Base-by-base conservation (phyloP, 495 filamentous ascomycete species). In the Friedmanniomyces simplex region DNA sequence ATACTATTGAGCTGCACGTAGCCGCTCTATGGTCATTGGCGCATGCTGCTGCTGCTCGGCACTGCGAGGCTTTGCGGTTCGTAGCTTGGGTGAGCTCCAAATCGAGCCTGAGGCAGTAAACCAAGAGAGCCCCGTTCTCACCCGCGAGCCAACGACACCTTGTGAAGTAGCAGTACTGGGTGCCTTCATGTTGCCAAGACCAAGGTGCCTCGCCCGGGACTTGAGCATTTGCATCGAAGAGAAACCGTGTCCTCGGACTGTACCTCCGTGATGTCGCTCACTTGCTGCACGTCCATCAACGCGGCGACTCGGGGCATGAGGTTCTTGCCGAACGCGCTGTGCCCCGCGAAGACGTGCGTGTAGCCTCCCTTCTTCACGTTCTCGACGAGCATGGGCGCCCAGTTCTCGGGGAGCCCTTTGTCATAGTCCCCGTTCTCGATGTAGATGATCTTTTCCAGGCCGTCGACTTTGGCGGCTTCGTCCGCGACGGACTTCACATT, bases 251-350 rank as follows among this genome's bases (percentile, higher is more conserved):
- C 89, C 67, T 95, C 89, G 72, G 83, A 81, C 72, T 96, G 79
- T 61, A 97, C 87, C 1, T 72, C 77, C 1, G 82, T 96, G 57
- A 97, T 86, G 69, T 98, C 93, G 11, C 89, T 95, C 52, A 98
- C 79, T 67, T 95, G 90, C 71, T 96, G 91, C 25, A 84, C 82
- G 67, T 98, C 93, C 39, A 98, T 77, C 22, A 98, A 76, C 28
- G 93, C 93, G n/a, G 94, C 89, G 1, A 96, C 84, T 42, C 93
- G 85, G n/a, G 93, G 93, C 73, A 97, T 78, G 37, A 97, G 73
- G 70, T 85, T 90, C 81, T 98, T 98, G 59, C 94, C 93, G 69
- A 98, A 98, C 7, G 93, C 94, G 18, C 91, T 94, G 77, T 96
- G 89, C 39, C 85, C 86, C 24, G 85, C 85, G 55, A 97, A 77